A percentile compares a stretch with the other conserved stretches of the same genome.
Conservation (phyloP, 2,329 filamentous ascomycete species). For the Talaromyces sp. region DNA sequence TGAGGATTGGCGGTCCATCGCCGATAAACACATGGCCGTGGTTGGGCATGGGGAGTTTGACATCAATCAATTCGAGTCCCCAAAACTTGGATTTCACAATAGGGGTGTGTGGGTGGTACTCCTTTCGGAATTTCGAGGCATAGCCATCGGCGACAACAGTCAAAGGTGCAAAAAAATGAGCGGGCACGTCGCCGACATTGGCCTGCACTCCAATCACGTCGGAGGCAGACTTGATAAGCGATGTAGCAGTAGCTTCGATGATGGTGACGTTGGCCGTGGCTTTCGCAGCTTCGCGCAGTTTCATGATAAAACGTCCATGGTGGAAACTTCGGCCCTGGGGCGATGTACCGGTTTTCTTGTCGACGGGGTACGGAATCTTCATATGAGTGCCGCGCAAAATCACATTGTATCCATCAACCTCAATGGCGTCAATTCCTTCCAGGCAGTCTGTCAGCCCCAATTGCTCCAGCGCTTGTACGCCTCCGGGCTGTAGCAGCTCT, state of each 20-base stretch:
- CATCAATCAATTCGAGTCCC: slow-evolving; percentile 87
- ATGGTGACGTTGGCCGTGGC: slow-evolving; percentile 78
- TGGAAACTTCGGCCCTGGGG: slow-evolving; percentile 81
- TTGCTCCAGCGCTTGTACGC: slow-evolving; percentile 71
- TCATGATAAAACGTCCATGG: slow-evolving; percentile 86
- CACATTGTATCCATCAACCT: slow-evolving; percentile 81
- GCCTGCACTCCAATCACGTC: slow-evolving; percentile 81
- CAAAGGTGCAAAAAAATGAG: slow-evolving; percentile 82
- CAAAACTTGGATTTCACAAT: slow-evolving; percentile 82
- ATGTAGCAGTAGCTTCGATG: slow-evolving; percentile 80
- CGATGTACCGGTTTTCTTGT: slow-evolving; percentile 44
- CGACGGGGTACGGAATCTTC: slow-evolving; percentile 68
- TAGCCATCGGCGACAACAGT: slow-evolving; percentile 93
- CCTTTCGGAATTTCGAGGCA: slow-evolving; percentile 82
- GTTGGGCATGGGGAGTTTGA: slow-evolving; percentile 65
- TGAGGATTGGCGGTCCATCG: slow-evolving; percentile 69
- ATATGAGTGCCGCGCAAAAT: slow-evolving; percentile 72
- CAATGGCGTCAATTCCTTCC: slow-evolving; percentile 80
- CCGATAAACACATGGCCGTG: slow-evolving; percentile 87
- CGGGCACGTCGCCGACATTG: slow-evolving; percentile 59
- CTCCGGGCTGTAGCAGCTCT: slow-evolving; percentile 89
- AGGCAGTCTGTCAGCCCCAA: slow-evolving; percentile 77
- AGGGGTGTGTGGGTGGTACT: slow-evolving; percentile 63
- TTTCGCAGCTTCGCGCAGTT: slow-evolving; percentile 70
- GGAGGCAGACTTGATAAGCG: slow-evolving; percentile 65